Base-by-base conservation (phyloP, 129 eudicot species). In the Deinandra increscens region DNA sequence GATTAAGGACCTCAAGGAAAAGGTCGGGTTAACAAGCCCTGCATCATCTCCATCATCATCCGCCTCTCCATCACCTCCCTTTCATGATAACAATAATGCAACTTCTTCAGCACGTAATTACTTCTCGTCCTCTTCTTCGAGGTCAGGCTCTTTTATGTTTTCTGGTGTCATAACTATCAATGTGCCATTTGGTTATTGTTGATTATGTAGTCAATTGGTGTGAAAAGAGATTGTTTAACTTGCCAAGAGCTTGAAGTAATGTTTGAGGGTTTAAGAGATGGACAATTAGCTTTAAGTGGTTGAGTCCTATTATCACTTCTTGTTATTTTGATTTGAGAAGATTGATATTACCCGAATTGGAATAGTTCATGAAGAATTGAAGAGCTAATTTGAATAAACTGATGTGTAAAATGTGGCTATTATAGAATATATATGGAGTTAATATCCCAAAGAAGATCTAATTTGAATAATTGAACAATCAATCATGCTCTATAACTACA, bases 1-100 rank as follows among this genome's bases (percentile, higher is more conserved):
- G 95, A 86, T 93, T 82, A 89, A 83, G 82, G 98, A 93, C 84
- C 80, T 93, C 37, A 93, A 75, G 80, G 98, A 93, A 51, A 93
- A 85, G 75, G 98, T 93, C 31, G 97, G 97, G 22, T 72, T 87
- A 34, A 75, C 95, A 3, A 83, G 79, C 74, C 38, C 81, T 64
- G 80, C 91, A 15, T 17, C 56, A 18, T 17, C 14, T 63, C 86
- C 26, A 13, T 49, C 56, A 49, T 49, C 56, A 49, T 17, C 80
- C 4, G 44, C 71, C 0, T 42, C 80, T 6, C 64, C 88, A 44
- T 55, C 80, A 4, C 37, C 95, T 11, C 36, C 42, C 41, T 72
- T 54, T 22, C 67, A 78, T 42, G 87, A 42, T 50, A 70, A 63
- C 70, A 49, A 75, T 73, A 48, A 60, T 75, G 58, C 79, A 36